Evolutionary conservation across 176 grass and related monocot genomes (phyloP), one percentile per base, ranked within the genome.

Genomic region (Avena eriantha): DNA sequence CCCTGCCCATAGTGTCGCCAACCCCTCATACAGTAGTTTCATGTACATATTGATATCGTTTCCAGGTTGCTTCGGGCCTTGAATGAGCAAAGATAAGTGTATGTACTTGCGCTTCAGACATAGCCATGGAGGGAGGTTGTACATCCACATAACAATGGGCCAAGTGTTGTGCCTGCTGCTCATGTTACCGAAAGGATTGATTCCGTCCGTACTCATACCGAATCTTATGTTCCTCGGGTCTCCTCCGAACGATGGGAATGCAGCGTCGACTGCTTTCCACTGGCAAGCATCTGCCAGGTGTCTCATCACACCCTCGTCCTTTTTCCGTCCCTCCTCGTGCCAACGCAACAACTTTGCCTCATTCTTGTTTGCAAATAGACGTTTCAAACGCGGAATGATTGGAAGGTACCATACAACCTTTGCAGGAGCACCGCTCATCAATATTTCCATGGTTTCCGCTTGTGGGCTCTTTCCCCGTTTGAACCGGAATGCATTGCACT

Each of bases 401-500:
- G 36, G 36, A 41, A 41, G 36, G 7, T 41, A 41, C 36, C 36
- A 41, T 41, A 41, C 36, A 41, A 41, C 36, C 36, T 41, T 41
- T 41, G 36, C 36, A 41, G 36, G 36, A 41, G 65, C 65, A 68
- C 33, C 7, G 16, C 65, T 68, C 65, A 35, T 68, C 65, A 68
- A 68, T 68, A 35, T 68, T 68, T 68, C 64, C 31, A 68, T 15
- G 31, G 64, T 18, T 7, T 68, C 64, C 31, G 14, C 31, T 17
- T 68, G 64, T 18, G 29, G 64, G 64, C 64, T 68, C 64, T 9
- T 68, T 35, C 64, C 64, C 7, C 64, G 31, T 3, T 68, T 68
- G 31, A 68, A 68, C 64, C 14, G 15, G 31, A 29, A 68, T 68
- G 64, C 64, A 35, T 68, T 68, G 64, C 64, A 68, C 64, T 68